Evolutionary conservation across 768 basidiomycete species (phyloP), one percentile per base, ranked within the genome.

Genomic region (Favolaschia claudopus): DNA sequence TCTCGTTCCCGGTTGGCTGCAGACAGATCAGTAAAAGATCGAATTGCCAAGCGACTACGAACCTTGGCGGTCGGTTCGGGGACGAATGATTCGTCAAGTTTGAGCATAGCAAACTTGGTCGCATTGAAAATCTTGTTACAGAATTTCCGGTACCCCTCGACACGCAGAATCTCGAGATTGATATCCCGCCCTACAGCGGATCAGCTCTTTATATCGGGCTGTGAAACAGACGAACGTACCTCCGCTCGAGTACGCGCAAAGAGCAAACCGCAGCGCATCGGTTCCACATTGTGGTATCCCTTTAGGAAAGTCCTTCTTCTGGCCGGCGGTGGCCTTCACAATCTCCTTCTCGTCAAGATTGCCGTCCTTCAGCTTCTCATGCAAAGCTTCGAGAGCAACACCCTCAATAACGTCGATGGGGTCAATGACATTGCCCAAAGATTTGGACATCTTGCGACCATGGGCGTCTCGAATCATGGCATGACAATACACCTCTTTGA

Each of bases 121-220:
- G 97, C 97, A 70, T 99, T 99, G 84, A 96, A 99, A 25, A 99
- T 88, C 81, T 99, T 99, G 80, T 99, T 99, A 80, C 97, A 99
- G 81, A 99, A 99, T 76, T 99, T 99, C 75, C 97, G 88, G 75
- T 99, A 99, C 2, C 96, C 97, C 76, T 99, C 96, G 29, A 99
- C 95, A 49, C 95, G 89, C 62, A 94, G 76, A 65, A 99, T 95
- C 71, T 99, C 95, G 60, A 99, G 79, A 73, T 98, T 97, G 79
- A 99, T 96, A 75, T 99, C 96, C 40, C 96, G 92, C 27, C 95
- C 95, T 95, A 57, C n/a, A 8, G 37, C 48, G 33, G 14, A 40
- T 22, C 25, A 14, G 34, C 39, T 31, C 15, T 36, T 42, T 2
- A 24, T 8, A 27, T 34, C 10, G 0, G 19, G 9, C 28, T 5